These are phyloP conservation scores for Blastocystis sp. DNA, from an alignment of 352 stramenopile species.

Conservation along the genomic window DNA sequence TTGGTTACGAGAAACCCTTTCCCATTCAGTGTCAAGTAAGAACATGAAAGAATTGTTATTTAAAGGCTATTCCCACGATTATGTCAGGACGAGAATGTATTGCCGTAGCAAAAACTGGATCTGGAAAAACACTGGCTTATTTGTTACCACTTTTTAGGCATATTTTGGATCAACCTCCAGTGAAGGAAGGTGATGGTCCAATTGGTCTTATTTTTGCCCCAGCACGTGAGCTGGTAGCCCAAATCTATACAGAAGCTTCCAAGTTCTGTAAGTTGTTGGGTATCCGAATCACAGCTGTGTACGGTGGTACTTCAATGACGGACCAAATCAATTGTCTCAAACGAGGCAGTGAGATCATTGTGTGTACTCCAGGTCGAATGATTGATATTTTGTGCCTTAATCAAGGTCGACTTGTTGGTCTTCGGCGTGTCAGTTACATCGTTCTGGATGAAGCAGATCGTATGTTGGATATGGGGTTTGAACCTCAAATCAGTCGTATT, in stretches of 20 bases:
- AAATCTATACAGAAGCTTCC: slow-evolving; percentile 88
- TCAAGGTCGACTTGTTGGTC: slow-evolving; percentile 84
- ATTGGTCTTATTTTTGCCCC: slow-evolving; percentile 95
- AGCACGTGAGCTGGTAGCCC: slow-evolving; percentile 90
- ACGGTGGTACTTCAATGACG: slow-evolving; percentile 82
- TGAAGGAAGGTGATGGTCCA: slow-evolving; percentile 85
- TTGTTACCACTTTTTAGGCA: slow-evolving; percentile 85
- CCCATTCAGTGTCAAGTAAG: slow-evolving; percentile 85
- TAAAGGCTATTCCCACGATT: slow-evolving; percentile 84
- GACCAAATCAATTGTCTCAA: slow-evolving; percentile 98
- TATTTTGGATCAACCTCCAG: slow-evolving; percentile 78
- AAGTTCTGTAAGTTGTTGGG: slow-evolving; percentile 84
- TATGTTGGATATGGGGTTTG: slow-evolving; percentile 99
- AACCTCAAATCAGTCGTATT: slow-evolving; percentile 83
- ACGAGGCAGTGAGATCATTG: slow-evolving; percentile 88
- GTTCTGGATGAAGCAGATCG: slow-evolving; percentile 97
- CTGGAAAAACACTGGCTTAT: slow-evolving; percentile 73
- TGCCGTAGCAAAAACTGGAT: slow-evolving; percentile 94
- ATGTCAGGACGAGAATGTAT: slow-evolving; percentile 98
- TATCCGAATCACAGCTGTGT: slow-evolving; percentile 85
- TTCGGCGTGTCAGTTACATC: slow-evolving; percentile 91
- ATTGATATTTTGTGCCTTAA: slow-evolving; percentile 99
- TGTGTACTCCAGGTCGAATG: slow-evolving; percentile 91
- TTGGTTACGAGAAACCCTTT: slow-evolving; percentile 86
- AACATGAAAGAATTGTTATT: background rate